These are phyloP conservation scores for Tuctoria greenei DNA, from an alignment of 176 grass and related monocot genomes.

Conservation along the genomic window DNA sequence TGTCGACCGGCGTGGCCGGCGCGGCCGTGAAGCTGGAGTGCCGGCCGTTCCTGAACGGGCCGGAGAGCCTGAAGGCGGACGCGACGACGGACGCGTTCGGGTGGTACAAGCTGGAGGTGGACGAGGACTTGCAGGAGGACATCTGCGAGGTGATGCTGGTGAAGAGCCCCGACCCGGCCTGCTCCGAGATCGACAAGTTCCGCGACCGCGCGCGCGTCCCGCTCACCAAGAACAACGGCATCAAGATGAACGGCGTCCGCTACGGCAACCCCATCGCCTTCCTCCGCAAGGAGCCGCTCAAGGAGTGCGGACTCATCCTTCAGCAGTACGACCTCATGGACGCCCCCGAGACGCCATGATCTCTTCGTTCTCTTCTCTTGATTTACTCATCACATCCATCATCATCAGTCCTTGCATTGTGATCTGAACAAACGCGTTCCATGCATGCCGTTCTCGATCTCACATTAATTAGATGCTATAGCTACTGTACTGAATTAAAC, in stretches of 20 bases:
- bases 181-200: conserved; percentile 44
- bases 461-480: no score
- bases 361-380: not conserved
- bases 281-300: conserved; percentile 58
- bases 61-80: conserved; percentile 33
- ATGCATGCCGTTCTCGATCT: no score
- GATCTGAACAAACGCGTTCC: no score
- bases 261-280: conserved; percentile 62
- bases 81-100: conserved; percentile 53
- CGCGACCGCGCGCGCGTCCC: conserved; percentile 51
- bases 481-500: no score
- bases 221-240: conserved; percentile 61
- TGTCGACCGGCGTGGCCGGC: conserved; percentile 37
- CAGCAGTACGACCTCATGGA: conserved; percentile 53
- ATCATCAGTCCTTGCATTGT: no score
- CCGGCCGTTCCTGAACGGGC: conserved; percentile 28
- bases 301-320: conserved; percentile 45
- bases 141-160: conserved; percentile 74
- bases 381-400: no score
- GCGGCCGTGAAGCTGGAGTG: conserved; percentile 70
- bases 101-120: conserved; percentile 54
- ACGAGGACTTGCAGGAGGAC: conserved; percentile 59
- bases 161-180: conserved; percentile 49
- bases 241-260: conserved; percentile 44
- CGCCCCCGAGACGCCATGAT: conserved; percentile 41